Base-by-base conservation (phyloP, 202 grass and related monocot genomes). In the Eragrostis tef region DNA sequence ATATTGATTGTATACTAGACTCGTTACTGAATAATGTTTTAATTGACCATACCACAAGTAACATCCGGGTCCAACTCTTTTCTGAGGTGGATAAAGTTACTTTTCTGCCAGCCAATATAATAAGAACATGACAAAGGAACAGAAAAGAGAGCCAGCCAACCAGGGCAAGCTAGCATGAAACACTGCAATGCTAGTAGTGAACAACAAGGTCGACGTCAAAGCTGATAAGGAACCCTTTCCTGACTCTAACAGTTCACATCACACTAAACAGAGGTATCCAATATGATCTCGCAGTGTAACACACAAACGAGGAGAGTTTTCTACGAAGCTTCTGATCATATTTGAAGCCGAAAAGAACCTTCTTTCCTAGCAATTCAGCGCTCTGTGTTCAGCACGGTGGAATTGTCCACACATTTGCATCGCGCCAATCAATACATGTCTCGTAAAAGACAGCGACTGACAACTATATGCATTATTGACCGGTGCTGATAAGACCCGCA, bases 381-480 rank as follows among this genome's bases (percentile, higher is more conserved):
- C 7, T 34, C 0, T 12, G 3, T 46, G 54, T 9, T 76, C 36
- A 61, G 54, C 20, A 46, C 6, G 21, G 56, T 46, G 7, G 54
- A 26, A 54, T 67, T 26, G 51, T 70, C 49, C 51, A 58, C 36
- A 11, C 10, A 34, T 11, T 9, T 76, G 36, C 11, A 34, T 75
- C 34, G 12, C 29, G 16, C 79, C 46, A 65, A 65, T 53, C 77
- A 29, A 19, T 36, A 20, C 4, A 12, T 2, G 48, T 27, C 66
- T 12, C 19, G 24, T 10, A 66, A 21, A 53, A 21, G 58, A 47
- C 2, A 42, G 47, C 54, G 45, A 82, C 74, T 11, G 65, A 57
- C 67, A 73, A 5, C 63, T 73, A 73, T 15, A 64, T 19, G 58
- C 59, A 20, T 41, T 29, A 83, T 79, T 72, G 60, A 54, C 52